Conservation (phyloP, 768 basidiomycete genomes). For the Pholiota microspora region DNA sequence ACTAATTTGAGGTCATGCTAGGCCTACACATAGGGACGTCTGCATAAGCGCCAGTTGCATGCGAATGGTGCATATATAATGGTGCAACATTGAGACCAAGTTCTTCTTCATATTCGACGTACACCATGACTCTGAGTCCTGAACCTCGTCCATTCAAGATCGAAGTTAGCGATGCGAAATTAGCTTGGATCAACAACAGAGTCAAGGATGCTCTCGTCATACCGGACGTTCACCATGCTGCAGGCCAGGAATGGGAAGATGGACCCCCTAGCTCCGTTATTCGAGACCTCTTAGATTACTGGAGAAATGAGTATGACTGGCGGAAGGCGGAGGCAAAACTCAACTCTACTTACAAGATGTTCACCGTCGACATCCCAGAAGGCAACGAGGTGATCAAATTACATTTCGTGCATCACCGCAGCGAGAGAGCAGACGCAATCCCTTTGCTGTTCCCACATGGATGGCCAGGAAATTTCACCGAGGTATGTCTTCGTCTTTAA, state of each 20-base stretch:
- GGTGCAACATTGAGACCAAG: no score
- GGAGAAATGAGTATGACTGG: conserved; percentile 51
- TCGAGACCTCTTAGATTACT: conserved; percentile 40
- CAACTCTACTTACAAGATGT: conserved; percentile 49
- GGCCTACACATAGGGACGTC: no score
- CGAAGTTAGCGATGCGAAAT: conserved; percentile 32
- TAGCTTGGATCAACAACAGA: conserved; percentile 39
- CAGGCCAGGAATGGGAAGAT: conserved; percentile 44
- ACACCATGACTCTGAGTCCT: conserved; percentile 3
- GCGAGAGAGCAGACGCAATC: conserved; percentile 36
- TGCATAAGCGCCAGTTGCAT: no score
- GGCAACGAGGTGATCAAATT: conserved; percentile 43
- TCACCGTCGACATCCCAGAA: conserved; percentile 47
- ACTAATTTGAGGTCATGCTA: no score
- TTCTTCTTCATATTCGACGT: neutral
- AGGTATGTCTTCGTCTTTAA: conserved; percentile 20
- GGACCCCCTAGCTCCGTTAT: conserved; percentile 42
- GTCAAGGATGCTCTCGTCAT: conserved; percentile 40
- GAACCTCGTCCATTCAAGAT: conserved; percentile 37
- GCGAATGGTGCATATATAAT: no score
- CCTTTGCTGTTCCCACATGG: conserved; percentile 58
- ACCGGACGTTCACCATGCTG: conserved; percentile 44
- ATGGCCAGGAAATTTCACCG: conserved; percentile 41
- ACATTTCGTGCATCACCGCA: conserved; percentile 53
- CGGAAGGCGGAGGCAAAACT: conserved; percentile 42